Conservation (phyloP, 2,329 filamentous ascomycete species). For the Allantophomopsis lycopodina region DNA sequence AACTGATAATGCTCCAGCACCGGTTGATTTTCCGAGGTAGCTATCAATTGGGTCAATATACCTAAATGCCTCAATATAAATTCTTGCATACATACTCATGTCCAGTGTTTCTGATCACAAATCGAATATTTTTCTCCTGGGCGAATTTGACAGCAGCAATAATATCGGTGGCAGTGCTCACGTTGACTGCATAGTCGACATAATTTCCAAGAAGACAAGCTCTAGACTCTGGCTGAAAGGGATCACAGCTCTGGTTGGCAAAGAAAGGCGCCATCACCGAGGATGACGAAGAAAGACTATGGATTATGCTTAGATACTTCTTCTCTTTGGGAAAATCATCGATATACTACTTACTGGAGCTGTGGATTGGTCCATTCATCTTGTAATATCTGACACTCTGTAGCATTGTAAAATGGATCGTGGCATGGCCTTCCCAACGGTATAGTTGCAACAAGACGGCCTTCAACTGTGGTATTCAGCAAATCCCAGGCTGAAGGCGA, state of each 20-base stretch:
- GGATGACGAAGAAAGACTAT: slow-evolving; percentile 17
- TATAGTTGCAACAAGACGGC: slow-evolving; percentile 5
- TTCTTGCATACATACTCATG: slow-evolving; percentile 26
- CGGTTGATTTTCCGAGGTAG: slow-evolving; percentile 44
- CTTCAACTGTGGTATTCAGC: slow-evolving; percentile 7
- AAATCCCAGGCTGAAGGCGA: slow-evolving; percentile 3
- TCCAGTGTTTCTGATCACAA: slow-evolving; percentile 39
- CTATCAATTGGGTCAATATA: slow-evolving; percentile 3
- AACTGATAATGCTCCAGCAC: slow-evolving; percentile 40
- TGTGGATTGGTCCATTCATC: slow-evolving; percentile 19
- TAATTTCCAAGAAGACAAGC: slow-evolving; percentile 24
- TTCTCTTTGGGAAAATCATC: background rate
- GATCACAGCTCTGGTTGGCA: slow-evolving; percentile 20
- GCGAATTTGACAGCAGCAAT: slow-evolving; percentile 22
- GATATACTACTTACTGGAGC: slow-evolving; percentile 18
- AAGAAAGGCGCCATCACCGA: slow-evolving; percentile 27
- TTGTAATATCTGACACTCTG: slow-evolving; percentile 7
- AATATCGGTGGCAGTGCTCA: slow-evolving; percentile 10
- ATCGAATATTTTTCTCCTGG: slow-evolving; percentile 21
- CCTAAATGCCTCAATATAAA: too few relatives aligned
- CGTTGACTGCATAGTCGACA: slow-evolving; percentile 17
- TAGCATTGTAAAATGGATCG: slow-evolving; percentile 9
- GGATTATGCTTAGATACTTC: slow-evolving; percentile 7
- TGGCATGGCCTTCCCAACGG: slow-evolving; percentile 10
- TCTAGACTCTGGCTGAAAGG: slow-evolving; percentile 19